These are phyloP conservation scores for Penicillium sp. DNA, from an alignment of 2,329 filamentous ascomycete species.

Conservation along the genomic window DNA sequence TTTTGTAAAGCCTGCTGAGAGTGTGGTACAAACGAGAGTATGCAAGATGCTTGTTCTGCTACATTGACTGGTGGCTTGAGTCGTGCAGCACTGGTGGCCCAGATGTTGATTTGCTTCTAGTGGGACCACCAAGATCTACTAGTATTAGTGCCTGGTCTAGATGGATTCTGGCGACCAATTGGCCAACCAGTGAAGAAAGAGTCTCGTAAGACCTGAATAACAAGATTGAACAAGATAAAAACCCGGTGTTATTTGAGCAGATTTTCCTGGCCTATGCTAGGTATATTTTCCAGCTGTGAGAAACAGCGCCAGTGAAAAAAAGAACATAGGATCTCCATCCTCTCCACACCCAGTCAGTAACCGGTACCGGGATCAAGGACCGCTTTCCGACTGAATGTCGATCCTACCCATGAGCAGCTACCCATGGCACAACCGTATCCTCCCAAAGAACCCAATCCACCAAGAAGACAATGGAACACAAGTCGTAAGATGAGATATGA, in stretches of 20 bases:
- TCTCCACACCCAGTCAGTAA: slow-evolving; percentile 24
- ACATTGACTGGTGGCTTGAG: too few relatives aligned
- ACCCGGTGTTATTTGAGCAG: slow-evolving; percentile 35
- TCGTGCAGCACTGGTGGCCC: too few relatives aligned
- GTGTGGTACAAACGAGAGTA: too few relatives aligned
- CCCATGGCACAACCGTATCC: slow-evolving; percentile 27
- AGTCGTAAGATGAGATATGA: slow-evolving; percentile 29
- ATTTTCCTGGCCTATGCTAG: slow-evolving; percentile 40
- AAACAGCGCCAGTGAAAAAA: slow-evolving; percentile 31
- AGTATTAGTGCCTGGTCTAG: background rate
- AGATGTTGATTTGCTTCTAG: too few relatives aligned
- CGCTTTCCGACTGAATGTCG: slow-evolving; percentile 22
- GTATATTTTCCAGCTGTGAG: slow-evolving; percentile 33
- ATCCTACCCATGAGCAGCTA: slow-evolving; percentile 19
- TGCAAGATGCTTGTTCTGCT: too few relatives aligned
- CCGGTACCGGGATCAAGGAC: slow-evolving; percentile 27
- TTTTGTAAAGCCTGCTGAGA: too few relatives aligned
- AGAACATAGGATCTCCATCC: slow-evolving; percentile 28
- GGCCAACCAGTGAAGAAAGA: background rate
- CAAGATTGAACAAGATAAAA: slow-evolving; percentile 31
- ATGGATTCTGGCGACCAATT: slow-evolving; percentile 25
- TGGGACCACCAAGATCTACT: too few relatives aligned
- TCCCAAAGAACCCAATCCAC: slow-evolving; percentile 29
- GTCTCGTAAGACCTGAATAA: background rate
- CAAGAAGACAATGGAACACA: slow-evolving; percentile 30